Evolutionary conservation across 495 filamentous ascomycete species (phyloP).

Genomic region (Trichoderma erinaceum): DNA sequence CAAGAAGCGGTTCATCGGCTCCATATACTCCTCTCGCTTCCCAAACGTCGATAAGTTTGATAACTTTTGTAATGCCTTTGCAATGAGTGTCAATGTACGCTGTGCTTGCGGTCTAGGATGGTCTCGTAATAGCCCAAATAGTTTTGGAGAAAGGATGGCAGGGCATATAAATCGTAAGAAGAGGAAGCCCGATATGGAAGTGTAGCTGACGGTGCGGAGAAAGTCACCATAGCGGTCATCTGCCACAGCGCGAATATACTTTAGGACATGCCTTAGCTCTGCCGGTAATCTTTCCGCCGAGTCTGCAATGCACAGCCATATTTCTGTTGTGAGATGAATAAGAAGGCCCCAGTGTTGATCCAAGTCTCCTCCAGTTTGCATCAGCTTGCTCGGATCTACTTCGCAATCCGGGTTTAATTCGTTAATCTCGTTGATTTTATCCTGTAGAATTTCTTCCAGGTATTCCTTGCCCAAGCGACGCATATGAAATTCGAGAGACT

Average conservation of each 20-base stretch:
- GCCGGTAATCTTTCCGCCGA: slow-evolving; percentile 70
- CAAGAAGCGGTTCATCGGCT: slow-evolving; percentile 87
- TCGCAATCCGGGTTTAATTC: slow-evolving; percentile 87
- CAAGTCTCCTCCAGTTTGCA: slow-evolving; percentile 61
- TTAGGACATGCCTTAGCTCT: slow-evolving; percentile 80
- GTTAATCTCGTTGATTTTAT: slow-evolving; percentile 80
- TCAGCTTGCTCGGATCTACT: slow-evolving; percentile 78
- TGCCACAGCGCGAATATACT: slow-evolving; percentile 87
- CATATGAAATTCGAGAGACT: slow-evolving; percentile 93
- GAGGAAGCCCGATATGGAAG: slow-evolving; percentile 91
- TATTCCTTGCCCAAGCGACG: slow-evolving; percentile 90
- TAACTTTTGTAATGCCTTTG: slow-evolving; percentile 91
- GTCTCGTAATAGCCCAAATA: slow-evolving; percentile 85
- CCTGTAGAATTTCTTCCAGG: slow-evolving; percentile 78
- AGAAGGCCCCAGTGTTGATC: slow-evolving; percentile 79
- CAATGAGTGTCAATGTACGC: slow-evolving; percentile 85
- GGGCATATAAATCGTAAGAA: slow-evolving; percentile 96
- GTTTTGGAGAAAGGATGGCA: slow-evolving; percentile 90
- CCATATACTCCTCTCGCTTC: slow-evolving; percentile 97
- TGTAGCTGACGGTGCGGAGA: slow-evolving; percentile 85
- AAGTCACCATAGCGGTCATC: slow-evolving; percentile 98
- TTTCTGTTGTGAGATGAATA: slow-evolving; percentile 64
- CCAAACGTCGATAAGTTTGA: slow-evolving; percentile 93
- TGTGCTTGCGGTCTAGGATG: slow-evolving; percentile 83
- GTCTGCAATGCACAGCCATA: slow-evolving; percentile 77